phyloP scores from a whole-genome alignment of 495 filamentous ascomycete species.

The Tuber borchii region DNA sequence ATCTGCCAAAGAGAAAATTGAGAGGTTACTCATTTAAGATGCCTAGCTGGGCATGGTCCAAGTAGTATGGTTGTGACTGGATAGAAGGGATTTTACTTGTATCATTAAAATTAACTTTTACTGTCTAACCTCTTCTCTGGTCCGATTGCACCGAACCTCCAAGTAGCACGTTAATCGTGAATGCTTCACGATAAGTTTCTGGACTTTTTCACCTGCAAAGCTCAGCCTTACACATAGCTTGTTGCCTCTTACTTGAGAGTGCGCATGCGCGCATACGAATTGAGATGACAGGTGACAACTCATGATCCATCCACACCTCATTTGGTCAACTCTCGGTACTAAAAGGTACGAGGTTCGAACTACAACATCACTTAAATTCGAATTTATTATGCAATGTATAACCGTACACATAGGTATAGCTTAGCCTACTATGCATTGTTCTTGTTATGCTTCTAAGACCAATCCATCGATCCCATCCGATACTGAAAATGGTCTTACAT shows the following conservation, averaged over 20 bases:
- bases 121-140: neutral
- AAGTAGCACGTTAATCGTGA: neutral
- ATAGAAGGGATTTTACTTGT: neutral
- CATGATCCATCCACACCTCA: neutral
- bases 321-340: neutral
- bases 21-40: conserved; percentile 86
- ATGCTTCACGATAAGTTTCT: neutral
- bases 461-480: neutral
- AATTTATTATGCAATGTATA: neutral
- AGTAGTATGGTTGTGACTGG: neutral
- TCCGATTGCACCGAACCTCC: neutral
- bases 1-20: conserved; percentile 85
- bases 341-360: neutral
- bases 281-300: neutral
- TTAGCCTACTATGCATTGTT: neutral
- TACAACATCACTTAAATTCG: neutral
- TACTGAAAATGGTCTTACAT: conserved; percentile 52
- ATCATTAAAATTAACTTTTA: neutral
- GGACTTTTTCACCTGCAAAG: neutral
- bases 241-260: neutral
- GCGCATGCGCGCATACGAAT: neutral
- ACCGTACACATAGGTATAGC: neutral
- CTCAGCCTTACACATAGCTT: neutral
- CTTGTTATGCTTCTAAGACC: neutral
- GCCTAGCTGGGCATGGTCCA: neutral